Evolutionary conservation across 2,329 filamentous ascomycete genomes (phyloP).

Genomic region (Aureobasidium sp.): DNA sequence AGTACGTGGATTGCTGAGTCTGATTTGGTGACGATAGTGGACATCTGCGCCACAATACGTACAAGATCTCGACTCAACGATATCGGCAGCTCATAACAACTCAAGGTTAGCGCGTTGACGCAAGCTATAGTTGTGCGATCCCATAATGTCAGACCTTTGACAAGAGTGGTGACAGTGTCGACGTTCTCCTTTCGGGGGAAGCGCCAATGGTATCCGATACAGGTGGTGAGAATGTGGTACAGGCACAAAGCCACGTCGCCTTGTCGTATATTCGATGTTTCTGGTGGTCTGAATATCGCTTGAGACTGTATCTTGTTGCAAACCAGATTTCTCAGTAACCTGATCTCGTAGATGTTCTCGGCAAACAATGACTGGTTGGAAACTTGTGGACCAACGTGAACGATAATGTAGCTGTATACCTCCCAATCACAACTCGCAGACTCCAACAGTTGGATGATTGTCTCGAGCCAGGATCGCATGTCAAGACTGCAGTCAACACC

Average conservation of each 20-base stretch:
- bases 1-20: conserved; percentile 89
- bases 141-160: conserved; percentile 58
- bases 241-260: conserved; percentile 84
- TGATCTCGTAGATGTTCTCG: conserved; percentile 64
- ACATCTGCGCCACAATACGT: conserved; percentile 84
- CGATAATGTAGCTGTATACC: conserved; percentile 80
- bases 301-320: conserved; percentile 77
- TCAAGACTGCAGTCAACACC: conserved; percentile 6
- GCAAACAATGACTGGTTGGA: conserved; percentile 82
- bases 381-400: conserved; percentile 78
- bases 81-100: conserved; percentile 85
- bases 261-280: conserved; percentile 69
- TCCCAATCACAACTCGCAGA: conserved; percentile 53
- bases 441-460: conserved; percentile 15
- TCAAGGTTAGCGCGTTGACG: conserved; percentile 89
- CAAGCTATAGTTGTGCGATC: conserved; percentile 70
- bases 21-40: conserved; percentile 88
- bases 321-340: conserved; percentile 63
- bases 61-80: conserved; percentile 81
- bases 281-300: conserved; percentile 72
- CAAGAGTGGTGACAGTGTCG: conserved; percentile 78
- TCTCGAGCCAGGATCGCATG: conserved; percentile 15
- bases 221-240: conserved; percentile 76
- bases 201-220: conserved; percentile 81
- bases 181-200: conserved; percentile 82